phyloP scores from a whole-genome alignment of 2,329 filamentous ascomycete species.

The Hypoxylon sp. region DNA sequence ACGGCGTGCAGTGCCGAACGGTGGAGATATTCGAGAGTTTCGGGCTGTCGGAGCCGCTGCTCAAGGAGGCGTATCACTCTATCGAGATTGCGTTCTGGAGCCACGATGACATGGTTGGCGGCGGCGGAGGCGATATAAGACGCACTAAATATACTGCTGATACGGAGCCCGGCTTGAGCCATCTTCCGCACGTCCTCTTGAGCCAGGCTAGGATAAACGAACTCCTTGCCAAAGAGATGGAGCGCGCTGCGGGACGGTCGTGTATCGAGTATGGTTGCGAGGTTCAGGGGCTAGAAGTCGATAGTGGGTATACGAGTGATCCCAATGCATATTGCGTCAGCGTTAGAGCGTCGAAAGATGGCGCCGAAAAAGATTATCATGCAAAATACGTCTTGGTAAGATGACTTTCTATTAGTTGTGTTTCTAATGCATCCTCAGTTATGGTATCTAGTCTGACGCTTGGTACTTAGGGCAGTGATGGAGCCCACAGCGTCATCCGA shows the following conservation, averaged over 20 bases:
- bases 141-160: conserved; percentile 67
- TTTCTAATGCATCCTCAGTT: neutral
- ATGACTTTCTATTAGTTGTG: conserved; percentile 10
- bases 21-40: conserved; percentile 75
- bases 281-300: conserved; percentile 66
- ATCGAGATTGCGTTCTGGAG: conserved; percentile 72
- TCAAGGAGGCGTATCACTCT: conserved; percentile 71
- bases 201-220: conserved; percentile 70
- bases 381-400: conserved; percentile 69
- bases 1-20: conserved; percentile 73
- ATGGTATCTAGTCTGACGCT: conserved; percentile 3
- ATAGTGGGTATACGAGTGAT: conserved; percentile 58
- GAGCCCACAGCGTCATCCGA: conserved; percentile 67
- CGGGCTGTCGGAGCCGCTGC: conserved; percentile 67
- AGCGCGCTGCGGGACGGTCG: conserved; percentile 55
- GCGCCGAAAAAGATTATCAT: conserved; percentile 58
- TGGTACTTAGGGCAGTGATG: conserved; percentile 59
- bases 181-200: conserved; percentile 70
- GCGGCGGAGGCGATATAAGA: conserved; percentile 56
- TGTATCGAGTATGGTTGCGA: conserved; percentile 70
- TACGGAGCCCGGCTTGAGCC: conserved; percentile 66
- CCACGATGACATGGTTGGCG: conserved; percentile 41
- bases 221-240: conserved; percentile 68
- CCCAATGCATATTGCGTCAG: conserved; percentile 61
- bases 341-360: conserved; percentile 61